phyloP scores from a whole-genome alignment of 805 yeast species.

The Candida lessepsii region DNA sequence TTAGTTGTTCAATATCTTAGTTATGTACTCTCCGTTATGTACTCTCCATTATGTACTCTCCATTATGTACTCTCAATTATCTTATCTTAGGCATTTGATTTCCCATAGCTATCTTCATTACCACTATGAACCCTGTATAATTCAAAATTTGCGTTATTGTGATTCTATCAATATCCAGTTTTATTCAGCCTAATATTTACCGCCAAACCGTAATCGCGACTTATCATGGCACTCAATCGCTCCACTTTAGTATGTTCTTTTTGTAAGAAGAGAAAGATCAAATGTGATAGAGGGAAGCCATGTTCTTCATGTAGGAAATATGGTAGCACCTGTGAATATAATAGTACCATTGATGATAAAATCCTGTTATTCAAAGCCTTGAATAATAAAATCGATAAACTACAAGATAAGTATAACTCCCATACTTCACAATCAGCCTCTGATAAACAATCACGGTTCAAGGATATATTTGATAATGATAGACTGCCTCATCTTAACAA shows the following conservation, averaged over 20 bases:
- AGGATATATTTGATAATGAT: constrained; percentile 5
- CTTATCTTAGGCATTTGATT: no score
- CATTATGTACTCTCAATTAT: no score
- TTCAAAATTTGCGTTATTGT: no score
- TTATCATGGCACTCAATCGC: background rate
- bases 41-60: no score
- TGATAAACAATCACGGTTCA: background rate
- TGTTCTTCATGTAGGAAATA: constrained; percentile 13
- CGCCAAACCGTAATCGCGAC: no score
- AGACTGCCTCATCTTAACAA: background rate
- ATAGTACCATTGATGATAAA: background rate
- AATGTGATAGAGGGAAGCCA: constrained; percentile 12
- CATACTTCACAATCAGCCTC: background rate
- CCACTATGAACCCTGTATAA: no score
- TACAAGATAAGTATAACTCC: background rate
- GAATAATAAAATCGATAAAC: background rate
- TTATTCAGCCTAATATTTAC: no score
- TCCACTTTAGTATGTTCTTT: constrained; percentile 9
- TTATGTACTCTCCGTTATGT: no score
- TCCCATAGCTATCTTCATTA: no score
- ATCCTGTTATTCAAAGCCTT: background rate
- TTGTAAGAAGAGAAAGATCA: constrained; percentile 14
- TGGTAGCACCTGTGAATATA: constrained; percentile 8
- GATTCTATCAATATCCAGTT: no score
- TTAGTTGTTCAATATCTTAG: no score